Conservation (phyloP, 2,329 filamentous ascomycete genomes). For the Pseudovirgaria hyperparasitica region DNA sequence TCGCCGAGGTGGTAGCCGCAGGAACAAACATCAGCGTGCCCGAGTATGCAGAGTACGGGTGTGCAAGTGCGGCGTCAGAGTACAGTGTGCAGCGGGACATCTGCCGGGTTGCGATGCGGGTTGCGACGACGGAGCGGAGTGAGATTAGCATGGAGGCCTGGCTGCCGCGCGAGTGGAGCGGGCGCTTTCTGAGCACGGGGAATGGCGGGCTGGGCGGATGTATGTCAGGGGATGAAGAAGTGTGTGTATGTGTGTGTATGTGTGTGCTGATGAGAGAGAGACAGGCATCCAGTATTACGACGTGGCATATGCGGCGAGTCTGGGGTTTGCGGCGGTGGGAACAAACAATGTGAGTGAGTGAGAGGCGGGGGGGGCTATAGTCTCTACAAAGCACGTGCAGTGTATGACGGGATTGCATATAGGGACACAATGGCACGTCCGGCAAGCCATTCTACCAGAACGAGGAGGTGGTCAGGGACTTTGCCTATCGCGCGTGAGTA, state of each 20-base stretch:
- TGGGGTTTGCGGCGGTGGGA: slow-evolving; percentile 28
- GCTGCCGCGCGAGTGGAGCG: slow-evolving; percentile 29
- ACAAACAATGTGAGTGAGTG: slow-evolving; percentile 20
- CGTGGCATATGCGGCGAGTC: slow-evolving; percentile 23
- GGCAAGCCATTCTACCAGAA: slow-evolving; percentile 35
- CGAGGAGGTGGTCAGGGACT: slow-evolving; percentile 34
- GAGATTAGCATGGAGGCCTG: slow-evolving; percentile 33
- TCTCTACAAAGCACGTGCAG: slow-evolving; percentile 5
- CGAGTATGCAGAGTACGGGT: too few species aligned
- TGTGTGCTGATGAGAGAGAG: not conserved
- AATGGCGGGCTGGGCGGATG: slow-evolving; percentile 31
- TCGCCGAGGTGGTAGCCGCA: slow-evolving; percentile 24
- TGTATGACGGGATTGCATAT: slow-evolving; percentile 1
- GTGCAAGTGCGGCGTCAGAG: too few species aligned
- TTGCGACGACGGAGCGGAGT: slow-evolving; percentile 25
- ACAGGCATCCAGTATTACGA: slow-evolving; percentile 19
- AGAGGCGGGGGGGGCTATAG: not conserved
- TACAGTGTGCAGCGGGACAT: too few species aligned
- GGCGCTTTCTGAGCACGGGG: slow-evolving; percentile 23
- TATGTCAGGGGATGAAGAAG: slow-evolving; percentile 2
- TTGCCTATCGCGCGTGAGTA: slow-evolving; percentile 30
- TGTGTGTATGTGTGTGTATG: slow-evolving; percentile 6
- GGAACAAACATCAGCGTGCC: slow-evolving; percentile 27
- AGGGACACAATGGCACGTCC: slow-evolving; percentile 29
- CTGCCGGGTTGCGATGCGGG: slow-evolving; percentile 28